These are phyloP conservation scores for Chromera velia DNA, from an alignment of 73 alveolate species.

Conservation along the genomic window DNA sequence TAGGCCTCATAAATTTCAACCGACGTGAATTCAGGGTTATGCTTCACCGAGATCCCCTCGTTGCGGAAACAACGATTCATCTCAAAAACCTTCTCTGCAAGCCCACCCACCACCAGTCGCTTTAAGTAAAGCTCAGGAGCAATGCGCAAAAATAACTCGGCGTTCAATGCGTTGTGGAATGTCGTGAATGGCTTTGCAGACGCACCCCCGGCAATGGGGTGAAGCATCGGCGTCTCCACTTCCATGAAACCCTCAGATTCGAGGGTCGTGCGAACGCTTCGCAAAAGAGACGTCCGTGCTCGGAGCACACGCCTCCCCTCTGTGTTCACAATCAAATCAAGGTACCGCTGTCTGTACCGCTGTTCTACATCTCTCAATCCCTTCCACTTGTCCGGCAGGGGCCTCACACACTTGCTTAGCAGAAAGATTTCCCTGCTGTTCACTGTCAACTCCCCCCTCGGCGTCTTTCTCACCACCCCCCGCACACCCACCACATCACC, in stretches of 20 bases:
- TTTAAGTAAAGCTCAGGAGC: slow-evolving; percentile 95
- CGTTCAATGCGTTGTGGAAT: slow-evolving; percentile 81
- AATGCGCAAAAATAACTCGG: slow-evolving; percentile 83
- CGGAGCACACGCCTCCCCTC: slow-evolving; percentile 65
- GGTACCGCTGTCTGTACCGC: slow-evolving; percentile 87
- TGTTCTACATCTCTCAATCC: slow-evolving; percentile 81
- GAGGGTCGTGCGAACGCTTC: slow-evolving; percentile 69
- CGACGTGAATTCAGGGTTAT: slow-evolving; percentile 97
- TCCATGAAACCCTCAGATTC: slow-evolving; percentile 76
- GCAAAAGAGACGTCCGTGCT: slow-evolving; percentile 71
- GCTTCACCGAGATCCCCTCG: slow-evolving; percentile 91
- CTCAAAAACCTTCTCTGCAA: slow-evolving; percentile 72
- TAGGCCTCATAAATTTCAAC: slow-evolving; percentile 94
- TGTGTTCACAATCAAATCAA: slow-evolving; percentile 82
- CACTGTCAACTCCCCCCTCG: slow-evolving; percentile 81
- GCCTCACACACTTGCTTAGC: slow-evolving; percentile 79
- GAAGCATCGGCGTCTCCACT: slow-evolving; percentile 97
- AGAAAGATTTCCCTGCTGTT: slow-evolving; percentile 56
- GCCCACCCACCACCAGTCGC: slow-evolving; percentile 90
- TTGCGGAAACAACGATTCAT: slow-evolving; percentile 92
- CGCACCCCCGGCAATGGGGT: slow-evolving; percentile 95
- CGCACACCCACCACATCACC: slow-evolving; percentile 90
- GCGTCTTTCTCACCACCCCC: slow-evolving; percentile 71
- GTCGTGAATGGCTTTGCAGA: slow-evolving; percentile 93
- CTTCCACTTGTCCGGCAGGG: slow-evolving; percentile 67